Percentiles rank a stretch among this genome's conserved stretches.
phyloP scores from a whole-genome alignment of 2,329 filamentous ascomycete species.

The Colletotrichum spaethianum region DNA sequence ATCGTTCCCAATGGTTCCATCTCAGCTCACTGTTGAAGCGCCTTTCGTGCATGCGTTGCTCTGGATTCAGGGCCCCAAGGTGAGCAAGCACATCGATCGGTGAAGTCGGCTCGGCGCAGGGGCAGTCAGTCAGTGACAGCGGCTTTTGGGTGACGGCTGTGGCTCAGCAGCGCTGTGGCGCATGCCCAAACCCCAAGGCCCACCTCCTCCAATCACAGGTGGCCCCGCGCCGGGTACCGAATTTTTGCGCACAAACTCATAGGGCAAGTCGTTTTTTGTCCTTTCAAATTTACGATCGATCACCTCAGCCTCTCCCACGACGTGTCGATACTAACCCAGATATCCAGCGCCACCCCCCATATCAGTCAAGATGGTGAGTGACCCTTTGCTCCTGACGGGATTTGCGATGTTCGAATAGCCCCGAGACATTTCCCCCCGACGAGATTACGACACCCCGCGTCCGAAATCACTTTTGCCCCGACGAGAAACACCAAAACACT shows the following conservation, averaged over 20 bases:
- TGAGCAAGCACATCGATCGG: not conserved
- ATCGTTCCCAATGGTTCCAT: not conserved
- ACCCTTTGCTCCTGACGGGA: conserved; percentile 29
- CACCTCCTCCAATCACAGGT: conserved; percentile 11
- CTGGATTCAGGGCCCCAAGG: not conserved
- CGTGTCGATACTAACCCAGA: conserved; percentile 42
- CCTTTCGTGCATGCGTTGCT: not conserved
- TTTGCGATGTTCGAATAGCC: conserved; percentile 29
- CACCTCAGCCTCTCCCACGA: conserved; percentile 30
- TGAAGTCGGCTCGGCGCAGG: not conserved
- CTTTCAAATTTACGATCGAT: conserved; percentile 14
- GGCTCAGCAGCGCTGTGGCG: conserved; percentile 1
- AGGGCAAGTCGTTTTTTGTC: conserved; percentile 10
- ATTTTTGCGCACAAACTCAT: conserved; percentile 22
- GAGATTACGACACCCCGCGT: conserved; percentile 27
- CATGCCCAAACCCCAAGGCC: conserved; percentile 13
- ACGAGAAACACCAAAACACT: conserved; percentile 19
- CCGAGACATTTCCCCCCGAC: conserved; percentile 23
- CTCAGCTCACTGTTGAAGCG: not conserved
- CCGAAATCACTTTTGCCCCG: conserved; percentile 15
- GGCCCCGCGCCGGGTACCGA: conserved; percentile 14
- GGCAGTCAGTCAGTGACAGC: not conserved
- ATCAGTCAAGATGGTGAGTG: conserved; percentile 43
- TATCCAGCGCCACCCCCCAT: conserved; percentile 42
- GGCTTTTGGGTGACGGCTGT: not conserved